Conservation (phyloP, 805 yeast genomes). For the Sugiyamaella chiloensis region DNA sequence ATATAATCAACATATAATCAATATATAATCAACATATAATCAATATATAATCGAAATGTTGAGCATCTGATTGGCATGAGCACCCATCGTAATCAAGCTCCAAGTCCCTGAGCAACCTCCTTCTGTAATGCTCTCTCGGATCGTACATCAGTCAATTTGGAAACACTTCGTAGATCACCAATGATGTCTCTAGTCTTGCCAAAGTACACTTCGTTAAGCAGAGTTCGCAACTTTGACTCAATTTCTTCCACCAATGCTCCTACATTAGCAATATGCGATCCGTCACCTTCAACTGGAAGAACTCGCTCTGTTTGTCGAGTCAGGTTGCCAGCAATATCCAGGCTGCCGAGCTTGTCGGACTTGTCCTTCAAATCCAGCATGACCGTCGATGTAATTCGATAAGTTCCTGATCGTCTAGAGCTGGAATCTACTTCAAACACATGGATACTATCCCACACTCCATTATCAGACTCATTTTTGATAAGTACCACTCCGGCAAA, state of each 20-base stretch:
- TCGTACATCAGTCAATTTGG: conserved; percentile 35
- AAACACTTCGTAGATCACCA: conserved; percentile 57
- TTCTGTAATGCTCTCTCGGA: conserved; percentile 41
- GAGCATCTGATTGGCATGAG: too few relatives aligned
- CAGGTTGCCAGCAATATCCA: conserved; percentile 72
- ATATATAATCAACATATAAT: too few relatives aligned
- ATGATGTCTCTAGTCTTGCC: conserved; percentile 90
- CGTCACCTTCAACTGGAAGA: conserved; percentile 44
- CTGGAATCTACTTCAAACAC: conserved; percentile 68
- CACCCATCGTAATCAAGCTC: too few relatives aligned
- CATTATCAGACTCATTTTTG: conserved; percentile 48
- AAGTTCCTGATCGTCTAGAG: conserved; percentile 42
- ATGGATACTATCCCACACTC: conserved; percentile 91
- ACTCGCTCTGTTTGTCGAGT: conserved; percentile 72
- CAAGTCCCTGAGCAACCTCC: conserved; percentile 40
- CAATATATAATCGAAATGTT: too few relatives aligned
- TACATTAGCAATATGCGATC: conserved; percentile 77
- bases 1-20: not conserved
- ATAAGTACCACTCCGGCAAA: conserved; percentile 91
- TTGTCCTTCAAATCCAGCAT: conserved; percentile 63
- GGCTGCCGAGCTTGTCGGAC: conserved; percentile 35
- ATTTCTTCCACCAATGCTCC: conserved; percentile 85
- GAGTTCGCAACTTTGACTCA: conserved; percentile 80
- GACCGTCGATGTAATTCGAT: conserved; percentile 82
- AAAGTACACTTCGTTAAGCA: conserved; percentile 89